These are phyloP conservation scores for Amanita subjunquillea DNA, from an alignment of 768 basidiomycete genomes.

Conservation along the genomic window DNA sequence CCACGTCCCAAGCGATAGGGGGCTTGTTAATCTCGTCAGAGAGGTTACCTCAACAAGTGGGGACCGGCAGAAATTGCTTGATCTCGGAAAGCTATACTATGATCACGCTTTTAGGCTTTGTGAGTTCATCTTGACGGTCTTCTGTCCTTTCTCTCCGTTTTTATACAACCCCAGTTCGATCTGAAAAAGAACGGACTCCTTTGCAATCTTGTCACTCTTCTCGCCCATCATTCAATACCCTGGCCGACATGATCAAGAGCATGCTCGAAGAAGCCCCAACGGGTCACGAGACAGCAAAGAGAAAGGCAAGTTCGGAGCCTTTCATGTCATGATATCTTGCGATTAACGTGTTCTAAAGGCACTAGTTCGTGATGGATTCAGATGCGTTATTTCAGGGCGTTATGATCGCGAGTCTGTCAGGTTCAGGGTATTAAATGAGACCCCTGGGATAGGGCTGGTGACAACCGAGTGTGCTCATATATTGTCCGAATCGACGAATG, in stretches of 20 bases:
- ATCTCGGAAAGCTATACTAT: constrained; percentile 16
- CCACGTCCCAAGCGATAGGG: constrained; percentile 9
- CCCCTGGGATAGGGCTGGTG: not conserved
- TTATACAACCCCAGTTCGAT: constrained; percentile 2
- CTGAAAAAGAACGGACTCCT: constrained; percentile 2
- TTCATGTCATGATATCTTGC: not conserved
- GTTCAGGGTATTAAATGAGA: not conserved
- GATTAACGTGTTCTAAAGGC: constrained; percentile 1
- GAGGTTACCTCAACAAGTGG: constrained; percentile 9
- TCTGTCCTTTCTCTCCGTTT: not conserved
- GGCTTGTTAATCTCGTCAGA: constrained; percentile 4
- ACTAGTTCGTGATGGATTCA: constrained; percentile 4
- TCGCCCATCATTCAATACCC: constrained; percentile 15
- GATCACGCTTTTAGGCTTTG: constrained; percentile 14
- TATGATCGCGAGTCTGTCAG: not conserved
- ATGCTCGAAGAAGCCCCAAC: constrained; percentile 11
- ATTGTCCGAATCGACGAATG: constrained; percentile 1
- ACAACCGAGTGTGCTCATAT: constrained; percentile 1
- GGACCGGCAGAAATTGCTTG: constrained; percentile 8
- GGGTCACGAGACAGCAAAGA: constrained; percentile 11
- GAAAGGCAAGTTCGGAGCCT: not conserved
- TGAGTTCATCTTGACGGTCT: not conserved
- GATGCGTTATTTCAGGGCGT: not conserved
- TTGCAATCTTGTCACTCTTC: not conserved
- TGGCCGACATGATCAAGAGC: too few relatives aligned